These are phyloP conservation scores for Penicillium occitanis DNA, from an alignment of 2,329 filamentous ascomycete species.

Conservation along the genomic window DNA sequence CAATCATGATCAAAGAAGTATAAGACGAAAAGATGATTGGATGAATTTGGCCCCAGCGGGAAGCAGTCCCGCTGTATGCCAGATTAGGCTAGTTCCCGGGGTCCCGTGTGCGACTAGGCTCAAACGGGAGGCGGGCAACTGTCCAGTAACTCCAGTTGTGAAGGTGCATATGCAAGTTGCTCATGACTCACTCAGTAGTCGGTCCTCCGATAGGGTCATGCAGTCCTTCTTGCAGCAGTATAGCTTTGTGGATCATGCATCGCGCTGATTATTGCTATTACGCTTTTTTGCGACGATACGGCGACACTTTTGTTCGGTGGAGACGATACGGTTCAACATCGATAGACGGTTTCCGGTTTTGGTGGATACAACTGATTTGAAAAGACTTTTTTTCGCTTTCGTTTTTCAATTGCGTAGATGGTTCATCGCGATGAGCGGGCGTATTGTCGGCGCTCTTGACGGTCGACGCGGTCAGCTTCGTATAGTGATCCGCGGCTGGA, in stretches of 20 bases:
- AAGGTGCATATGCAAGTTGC: slow-evolving; percentile 4
- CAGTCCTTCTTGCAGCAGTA: background rate
- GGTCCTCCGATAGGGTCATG: background rate
- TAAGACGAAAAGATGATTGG: background rate
- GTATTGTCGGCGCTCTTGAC: slow-evolving; percentile 33
- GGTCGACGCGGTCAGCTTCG: slow-evolving; percentile 35
- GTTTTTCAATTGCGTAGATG: slow-evolving; percentile 21
- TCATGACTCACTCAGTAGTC: slow-evolving; percentile 3
- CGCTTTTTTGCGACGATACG: background rate
- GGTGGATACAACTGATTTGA: background rate
- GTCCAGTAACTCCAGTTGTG: background rate
- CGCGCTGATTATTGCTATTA: background rate
- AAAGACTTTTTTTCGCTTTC: background rate
- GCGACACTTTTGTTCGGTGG: background rate
- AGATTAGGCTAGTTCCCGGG: background rate
- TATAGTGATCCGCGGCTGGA: slow-evolving; percentile 40
- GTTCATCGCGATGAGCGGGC: slow-evolving; percentile 33
- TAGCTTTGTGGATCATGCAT: background rate
- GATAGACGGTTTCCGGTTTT: background rate
- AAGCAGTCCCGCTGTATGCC: background rate
- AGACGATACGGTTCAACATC: background rate
- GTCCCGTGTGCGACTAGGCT: slow-evolving; percentile 1
- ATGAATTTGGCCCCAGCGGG: background rate
- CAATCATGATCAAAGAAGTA: slow-evolving; percentile 3
- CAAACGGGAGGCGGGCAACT: slow-evolving; percentile 3